Base-by-base conservation (phyloP, 257 asterid genomes). In the Cinchona pubescens region DNA sequence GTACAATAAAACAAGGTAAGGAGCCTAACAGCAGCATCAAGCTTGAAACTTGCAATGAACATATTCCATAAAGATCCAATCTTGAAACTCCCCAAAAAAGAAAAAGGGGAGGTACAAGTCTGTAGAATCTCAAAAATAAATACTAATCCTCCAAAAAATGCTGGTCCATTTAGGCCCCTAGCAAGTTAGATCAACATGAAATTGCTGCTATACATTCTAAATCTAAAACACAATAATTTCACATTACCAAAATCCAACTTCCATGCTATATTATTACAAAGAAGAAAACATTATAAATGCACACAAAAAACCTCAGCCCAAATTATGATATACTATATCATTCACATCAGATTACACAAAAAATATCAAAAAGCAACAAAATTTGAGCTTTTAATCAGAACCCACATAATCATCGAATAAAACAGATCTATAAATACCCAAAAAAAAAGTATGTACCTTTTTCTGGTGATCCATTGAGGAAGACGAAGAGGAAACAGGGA, bases 391-490 rank as follows among this genome's bases (percentile, higher is more conserved):
- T 59, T 59, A 42, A 78, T 42, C 61, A 43, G 53, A 56, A 1
- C 53, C 69, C 69, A 72, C 19, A 21, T 27, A 59, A 38, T 63
- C 25, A 15, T 38, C 3, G 65, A 1, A 8, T 42, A 40, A 10
- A 78, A 43, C 61, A 51, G 73, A 72, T 65, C 66, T 59, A 71
- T 12, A 19, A 25, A n/a, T n/a, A n/a, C n/a, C n/a, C n/a, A 46
- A 21, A 66, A 45, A 23, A 58, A 59, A 59, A 10, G 3, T 5
- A 58, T 23, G 45, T 69, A 90, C 97, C 97, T 89, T 94, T 85
- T 83, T 89, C 59, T 85, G 90, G 67, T 87, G 88, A 85, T 92
- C 97, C 97, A 94, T 94, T 27, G 81, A 46, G 13, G 75, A 79
- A 14, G 77, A 64, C 29, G 80, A 70, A 23, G 90, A 51, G 45